phyloP scores from a whole-genome alignment of 2,329 filamentous ascomycete species.

The Taxawa tesnikishii region DNA sequence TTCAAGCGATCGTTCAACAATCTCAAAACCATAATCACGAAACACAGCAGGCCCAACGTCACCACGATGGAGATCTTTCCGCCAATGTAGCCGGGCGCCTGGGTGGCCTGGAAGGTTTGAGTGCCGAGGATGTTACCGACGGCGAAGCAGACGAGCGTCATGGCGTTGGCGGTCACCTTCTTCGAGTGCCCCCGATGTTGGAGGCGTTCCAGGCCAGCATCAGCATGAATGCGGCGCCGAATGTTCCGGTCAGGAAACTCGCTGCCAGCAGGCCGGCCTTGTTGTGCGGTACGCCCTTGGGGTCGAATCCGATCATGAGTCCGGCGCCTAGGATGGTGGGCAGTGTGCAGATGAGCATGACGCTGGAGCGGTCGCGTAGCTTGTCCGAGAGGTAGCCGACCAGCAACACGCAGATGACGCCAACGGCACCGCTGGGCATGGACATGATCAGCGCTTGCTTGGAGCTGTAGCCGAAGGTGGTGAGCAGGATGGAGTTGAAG shows the following conservation, averaged over 20 bases:
- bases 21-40: constrained; percentile 18
- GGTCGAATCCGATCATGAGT: constrained; percentile 26
- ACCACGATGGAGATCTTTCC: constrained; percentile 15
- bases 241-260: constrained; percentile 21
- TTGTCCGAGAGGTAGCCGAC: constrained; percentile 26
- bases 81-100: constrained; percentile 25
- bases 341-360: constrained; percentile 31
- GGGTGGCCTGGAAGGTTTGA: constrained; percentile 28
- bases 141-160: constrained; percentile 31
- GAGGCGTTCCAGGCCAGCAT: constrained; percentile 31
- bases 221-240: constrained; percentile 26
- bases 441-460: constrained; percentile 32
- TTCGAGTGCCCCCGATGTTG: constrained; percentile 39
- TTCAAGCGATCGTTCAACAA: constrained; percentile 20
- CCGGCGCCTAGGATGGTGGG: constrained; percentile 34
- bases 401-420: constrained; percentile 27
- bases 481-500: constrained; percentile 28
- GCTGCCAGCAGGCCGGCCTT: constrained; percentile 20
- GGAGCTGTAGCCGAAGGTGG: constrained; percentile 27
- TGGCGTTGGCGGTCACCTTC: constrained; percentile 35
- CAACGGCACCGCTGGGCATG: constrained; percentile 30
- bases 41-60: constrained; percentile 13
- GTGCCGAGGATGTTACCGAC: constrained; percentile 33
- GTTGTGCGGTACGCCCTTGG: constrained; percentile 19
- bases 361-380: constrained; percentile 26